Conservation (phyloP, 441 rosid genomes). For the Corymbia citriodora region DNA sequence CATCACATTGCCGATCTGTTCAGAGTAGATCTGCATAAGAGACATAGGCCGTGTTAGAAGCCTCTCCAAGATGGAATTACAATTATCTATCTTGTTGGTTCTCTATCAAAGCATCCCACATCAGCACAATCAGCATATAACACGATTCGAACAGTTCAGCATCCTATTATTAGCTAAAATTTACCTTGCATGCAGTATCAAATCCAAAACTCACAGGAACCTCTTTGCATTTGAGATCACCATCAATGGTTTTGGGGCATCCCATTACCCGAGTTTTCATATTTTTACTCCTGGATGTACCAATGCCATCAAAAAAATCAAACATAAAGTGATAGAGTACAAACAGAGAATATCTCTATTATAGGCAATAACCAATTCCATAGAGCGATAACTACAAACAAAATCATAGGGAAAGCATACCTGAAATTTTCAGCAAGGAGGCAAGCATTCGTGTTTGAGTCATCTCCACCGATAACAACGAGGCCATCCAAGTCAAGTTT, state of each 20-base stretch:
- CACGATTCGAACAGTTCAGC: not conserved
- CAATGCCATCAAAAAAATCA: not conserved
- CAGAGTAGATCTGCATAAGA: conserved; percentile 76
- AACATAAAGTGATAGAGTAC: not conserved
- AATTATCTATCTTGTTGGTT: not conserved
- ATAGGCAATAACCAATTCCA: not conserved
- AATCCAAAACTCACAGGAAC: conserved; percentile 98
- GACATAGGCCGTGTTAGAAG: not conserved
- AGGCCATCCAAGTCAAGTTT: conserved; percentile 95
- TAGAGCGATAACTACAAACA: not conserved
- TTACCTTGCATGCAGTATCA: conserved; percentile 99
- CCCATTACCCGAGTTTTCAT: conserved; percentile 89
- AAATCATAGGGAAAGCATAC: conserved; percentile 16
- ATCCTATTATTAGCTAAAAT: not conserved
- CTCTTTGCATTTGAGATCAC: conserved; percentile 97
- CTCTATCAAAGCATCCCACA: not conserved
- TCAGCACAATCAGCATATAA: not conserved
- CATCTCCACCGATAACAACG: conserved; percentile 98
- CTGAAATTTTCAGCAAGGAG: conserved; percentile 98
- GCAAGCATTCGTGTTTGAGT: conserved; percentile 98
- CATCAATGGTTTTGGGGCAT: conserved; percentile 99
- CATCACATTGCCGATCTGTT: conserved; percentile 99
- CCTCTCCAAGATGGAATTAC: not conserved
- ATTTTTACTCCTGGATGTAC: conserved; percentile 57
- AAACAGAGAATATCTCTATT: not conserved